phyloP scores from a whole-genome alignment of 441 rosid species.

The Gossypium schwendimanii region DNA sequence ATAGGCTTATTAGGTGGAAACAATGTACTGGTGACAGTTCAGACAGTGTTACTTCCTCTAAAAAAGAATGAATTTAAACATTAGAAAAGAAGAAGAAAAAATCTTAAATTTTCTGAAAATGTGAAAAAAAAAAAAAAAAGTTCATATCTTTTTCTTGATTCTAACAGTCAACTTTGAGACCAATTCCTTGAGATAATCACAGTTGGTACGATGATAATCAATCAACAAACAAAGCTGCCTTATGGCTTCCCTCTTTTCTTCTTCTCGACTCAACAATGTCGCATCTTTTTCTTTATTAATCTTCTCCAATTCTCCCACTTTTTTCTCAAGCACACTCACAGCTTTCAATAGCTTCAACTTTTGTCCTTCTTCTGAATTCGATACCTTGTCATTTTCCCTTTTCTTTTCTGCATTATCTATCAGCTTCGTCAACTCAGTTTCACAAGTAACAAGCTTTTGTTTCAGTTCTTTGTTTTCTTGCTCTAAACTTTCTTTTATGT shows the following conservation, averaged over 20 bases:
- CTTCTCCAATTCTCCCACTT: constrained; percentile 37
- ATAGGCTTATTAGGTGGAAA: not conserved
- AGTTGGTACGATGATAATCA: constrained; percentile 19
- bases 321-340: constrained; percentile 28
- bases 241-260: constrained; percentile 85
- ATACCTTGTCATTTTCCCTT: constrained; percentile 20
- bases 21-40: not conserved
- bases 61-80: not conserved
- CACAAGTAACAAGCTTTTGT: constrained; percentile 21
- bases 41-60: not conserved
- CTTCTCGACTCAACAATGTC: constrained; percentile 34
- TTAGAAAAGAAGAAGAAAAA: not conserved
- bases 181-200: constrained; percentile 24
- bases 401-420: constrained; percentile 14
- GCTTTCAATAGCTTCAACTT: constrained; percentile 22
- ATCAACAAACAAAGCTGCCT: constrained; percentile 23
- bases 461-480: constrained; percentile 31
- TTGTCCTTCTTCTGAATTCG: constrained; percentile 32
- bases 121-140: not conserved
- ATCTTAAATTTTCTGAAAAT: not conserved
- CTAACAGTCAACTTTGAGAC: constrained; percentile 31
- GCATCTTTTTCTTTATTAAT: constrained; percentile 34
- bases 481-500: constrained; percentile 30
- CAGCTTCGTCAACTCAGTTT: constrained; percentile 35
- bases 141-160: constrained; percentile 18